phyloP scores from a whole-genome alignment of 192 early-diverging fungal genomes.

The Entomortierella chlamydospora region DNA sequence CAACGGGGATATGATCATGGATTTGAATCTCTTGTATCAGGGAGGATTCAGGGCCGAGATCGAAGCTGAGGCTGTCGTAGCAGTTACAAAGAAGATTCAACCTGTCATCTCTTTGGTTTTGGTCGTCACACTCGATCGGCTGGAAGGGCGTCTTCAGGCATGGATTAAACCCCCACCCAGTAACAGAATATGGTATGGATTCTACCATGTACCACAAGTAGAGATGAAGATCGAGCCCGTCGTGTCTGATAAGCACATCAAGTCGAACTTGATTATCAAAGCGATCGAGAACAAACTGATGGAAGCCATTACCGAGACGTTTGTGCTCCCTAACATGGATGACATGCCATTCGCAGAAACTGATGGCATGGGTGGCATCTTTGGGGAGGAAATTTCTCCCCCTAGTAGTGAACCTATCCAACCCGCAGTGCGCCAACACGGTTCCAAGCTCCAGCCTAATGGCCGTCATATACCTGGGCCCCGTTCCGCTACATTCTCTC shows the following conservation, averaged over 20 bases:
- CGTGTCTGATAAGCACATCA: constrained; percentile 87
- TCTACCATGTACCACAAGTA: constrained; percentile 81
- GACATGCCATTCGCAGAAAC: constrained; percentile 82
- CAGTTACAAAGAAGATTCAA: constrained; percentile 64
- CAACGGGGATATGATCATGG: constrained; percentile 77
- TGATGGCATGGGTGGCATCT: constrained; percentile 65
- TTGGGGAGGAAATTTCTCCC: constrained; percentile 59
- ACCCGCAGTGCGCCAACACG: too few species aligned
- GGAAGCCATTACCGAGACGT: constrained; percentile 78
- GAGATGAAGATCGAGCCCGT: constrained; percentile 81
- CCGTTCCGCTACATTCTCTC: constrained; percentile 32
- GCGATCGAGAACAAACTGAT: constrained; percentile 88
- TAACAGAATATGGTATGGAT: constrained; percentile 89
- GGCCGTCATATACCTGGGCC: constrained; percentile 8
- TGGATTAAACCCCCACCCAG: constrained; percentile 84
- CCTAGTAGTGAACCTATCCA: too few species aligned
- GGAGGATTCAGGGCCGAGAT: constrained; percentile 82
- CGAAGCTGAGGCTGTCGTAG: constrained; percentile 73
- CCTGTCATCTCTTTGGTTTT: constrained; percentile 84
- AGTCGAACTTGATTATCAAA: constrained; percentile 80
- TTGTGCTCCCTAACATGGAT: constrained; percentile 92
- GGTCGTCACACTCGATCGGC: constrained; percentile 75
- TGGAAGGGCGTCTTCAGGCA: constrained; percentile 79
- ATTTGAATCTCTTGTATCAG: constrained; percentile 82
- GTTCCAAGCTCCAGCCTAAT: too few species aligned